Evolutionary conservation across 495 filamentous ascomycete genomes (phyloP).

Genomic region (Xylaria acuta): DNA sequence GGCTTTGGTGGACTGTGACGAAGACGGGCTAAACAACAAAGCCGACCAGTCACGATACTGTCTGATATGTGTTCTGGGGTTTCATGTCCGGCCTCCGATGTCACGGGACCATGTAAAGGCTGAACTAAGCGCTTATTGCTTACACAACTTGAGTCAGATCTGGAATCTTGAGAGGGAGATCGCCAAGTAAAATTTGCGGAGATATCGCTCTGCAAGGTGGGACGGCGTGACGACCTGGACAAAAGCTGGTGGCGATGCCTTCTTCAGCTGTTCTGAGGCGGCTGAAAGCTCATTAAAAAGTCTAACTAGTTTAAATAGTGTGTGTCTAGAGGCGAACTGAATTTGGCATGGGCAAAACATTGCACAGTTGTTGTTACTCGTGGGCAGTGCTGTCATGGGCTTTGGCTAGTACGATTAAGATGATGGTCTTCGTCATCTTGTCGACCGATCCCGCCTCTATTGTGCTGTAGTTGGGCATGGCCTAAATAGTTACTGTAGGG

Average conservation of each 20-base stretch:
- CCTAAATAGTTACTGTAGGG: not conserved
- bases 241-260: constrained; percentile 3
- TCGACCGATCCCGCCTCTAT: not conserved
- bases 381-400: not conserved
- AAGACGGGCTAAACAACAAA: constrained; percentile 4
- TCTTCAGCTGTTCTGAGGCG: constrained; percentile 12
- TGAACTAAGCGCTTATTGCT: constrained; percentile 18
- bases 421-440: not conserved
- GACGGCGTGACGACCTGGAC: not conserved
- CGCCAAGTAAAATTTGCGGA: constrained; percentile 23
- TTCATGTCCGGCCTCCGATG: constrained; percentile 2
- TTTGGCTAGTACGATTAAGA: not conserved
- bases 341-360: constrained; percentile 1
- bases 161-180: constrained; percentile 4
- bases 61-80: not conserved
- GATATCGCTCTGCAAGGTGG: constrained; percentile 17
- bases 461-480: not conserved
- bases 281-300: constrained; percentile 11
- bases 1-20: not conserved
- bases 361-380: too few relatives aligned
- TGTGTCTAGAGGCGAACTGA: constrained; percentile 1
- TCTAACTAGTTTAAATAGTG: not conserved
- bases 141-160: not conserved
- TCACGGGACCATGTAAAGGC: constrained; percentile 18
- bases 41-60: constrained; percentile 15